These are phyloP conservation scores for Geranomyces michiganensis DNA, from an alignment of 192 early-diverging fungal species.

Conservation along the genomic window DNA sequence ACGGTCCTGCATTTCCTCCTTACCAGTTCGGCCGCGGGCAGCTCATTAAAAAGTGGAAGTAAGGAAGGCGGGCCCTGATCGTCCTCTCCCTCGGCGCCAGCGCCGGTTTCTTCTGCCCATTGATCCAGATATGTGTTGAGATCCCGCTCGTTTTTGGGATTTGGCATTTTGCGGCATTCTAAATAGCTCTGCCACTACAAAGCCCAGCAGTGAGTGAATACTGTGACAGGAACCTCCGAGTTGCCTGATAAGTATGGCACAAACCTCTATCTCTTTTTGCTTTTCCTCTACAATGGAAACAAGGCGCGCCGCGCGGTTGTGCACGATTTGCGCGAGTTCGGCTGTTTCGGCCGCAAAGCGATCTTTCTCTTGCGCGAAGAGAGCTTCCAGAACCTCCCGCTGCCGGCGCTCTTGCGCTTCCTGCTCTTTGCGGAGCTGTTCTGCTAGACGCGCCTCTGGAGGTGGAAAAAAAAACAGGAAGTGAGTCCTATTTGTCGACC, in stretches of 20 bases:
- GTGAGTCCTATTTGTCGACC: too few relatives aligned
- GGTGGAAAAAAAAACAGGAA: background rate
- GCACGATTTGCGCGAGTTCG: slow-evolving; percentile 17
- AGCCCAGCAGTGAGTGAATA: too few relatives aligned
- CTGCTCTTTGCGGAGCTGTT: slow-evolving; percentile 43
- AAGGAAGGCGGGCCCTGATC: slow-evolving; percentile 46
- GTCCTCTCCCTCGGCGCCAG: slow-evolving; percentile 5
- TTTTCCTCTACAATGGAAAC: background rate
- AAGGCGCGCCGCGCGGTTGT: slow-evolving; percentile 17
- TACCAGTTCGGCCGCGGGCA: slow-evolving; percentile 48
- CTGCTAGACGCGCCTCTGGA: slow-evolving; percentile 45
- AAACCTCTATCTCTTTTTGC: slow-evolving; percentile 2
- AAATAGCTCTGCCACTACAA: slow-evolving; percentile 56
- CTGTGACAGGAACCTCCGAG: too few relatives aligned
- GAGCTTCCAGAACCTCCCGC: slow-evolving; percentile 47
- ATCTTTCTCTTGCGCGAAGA: slow-evolving; percentile 45
- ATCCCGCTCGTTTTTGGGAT: slow-evolving; percentile 50
- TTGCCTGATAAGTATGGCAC: too few relatives aligned
- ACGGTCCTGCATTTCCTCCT: too few relatives aligned
- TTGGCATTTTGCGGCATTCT: slow-evolving; percentile 51
- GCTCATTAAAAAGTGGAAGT: slow-evolving; percentile 27
- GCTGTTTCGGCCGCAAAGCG: slow-evolving; percentile 43
- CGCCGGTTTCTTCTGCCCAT: slow-evolving; percentile 41
- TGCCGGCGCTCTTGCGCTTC: slow-evolving; percentile 42
- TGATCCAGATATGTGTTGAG: slow-evolving; percentile 51